phyloP scores from a whole-genome alignment of 2,329 filamentous ascomycete genomes.

The Microsporum ferrugineum region DNA sequence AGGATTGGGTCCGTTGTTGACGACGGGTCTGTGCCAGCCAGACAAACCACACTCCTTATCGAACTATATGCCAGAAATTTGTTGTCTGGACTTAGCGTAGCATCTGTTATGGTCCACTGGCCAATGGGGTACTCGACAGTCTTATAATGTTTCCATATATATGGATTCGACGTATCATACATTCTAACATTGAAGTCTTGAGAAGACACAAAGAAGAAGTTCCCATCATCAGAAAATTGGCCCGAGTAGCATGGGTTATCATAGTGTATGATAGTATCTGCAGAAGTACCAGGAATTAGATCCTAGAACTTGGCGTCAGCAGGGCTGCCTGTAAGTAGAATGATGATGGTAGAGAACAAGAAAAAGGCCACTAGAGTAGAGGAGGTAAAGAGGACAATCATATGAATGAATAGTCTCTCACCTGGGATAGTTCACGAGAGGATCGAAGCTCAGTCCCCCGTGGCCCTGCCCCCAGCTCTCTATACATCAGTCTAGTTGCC shows the following conservation, averaged over 20 bases:
- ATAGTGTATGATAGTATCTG: conserved; percentile 82
- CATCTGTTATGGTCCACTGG: conserved; percentile 93
- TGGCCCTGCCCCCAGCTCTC: conserved; percentile 63
- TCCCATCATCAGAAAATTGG: conserved; percentile 92
- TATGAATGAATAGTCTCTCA: conserved; percentile 24
- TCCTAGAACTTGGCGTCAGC: conserved; percentile 35
- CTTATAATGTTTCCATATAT: conserved; percentile 93
- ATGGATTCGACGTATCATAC: conserved; percentile 95
- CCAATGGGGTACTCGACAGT: conserved; percentile 75
- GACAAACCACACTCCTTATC: conserved; percentile 69
- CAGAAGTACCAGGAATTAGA: conserved; percentile 63
- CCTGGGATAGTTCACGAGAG: conserved; percentile 60
- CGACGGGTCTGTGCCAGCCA: conserved; percentile 76
- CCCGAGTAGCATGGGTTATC: conserved; percentile 81
- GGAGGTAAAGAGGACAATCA: background rate
- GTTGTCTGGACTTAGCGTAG: conserved; percentile 82
- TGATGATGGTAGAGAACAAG: too few relatives aligned
- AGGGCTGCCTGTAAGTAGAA: background rate
- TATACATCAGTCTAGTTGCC: conserved; percentile 60
- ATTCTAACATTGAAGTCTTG: conserved; percentile 92
- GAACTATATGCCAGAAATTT: conserved; percentile 84
- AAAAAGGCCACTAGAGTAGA: too few relatives aligned
- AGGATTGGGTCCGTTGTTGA: conserved; percentile 68
- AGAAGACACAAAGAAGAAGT: conserved; percentile 88
- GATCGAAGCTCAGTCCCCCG: conserved; percentile 47